Percentiles rank a stretch among this genome's conserved stretches.
Evolutionary conservation across 1,284 basidiomycete species (phyloP).

Genomic region (Ustilago esculenta): DNA sequence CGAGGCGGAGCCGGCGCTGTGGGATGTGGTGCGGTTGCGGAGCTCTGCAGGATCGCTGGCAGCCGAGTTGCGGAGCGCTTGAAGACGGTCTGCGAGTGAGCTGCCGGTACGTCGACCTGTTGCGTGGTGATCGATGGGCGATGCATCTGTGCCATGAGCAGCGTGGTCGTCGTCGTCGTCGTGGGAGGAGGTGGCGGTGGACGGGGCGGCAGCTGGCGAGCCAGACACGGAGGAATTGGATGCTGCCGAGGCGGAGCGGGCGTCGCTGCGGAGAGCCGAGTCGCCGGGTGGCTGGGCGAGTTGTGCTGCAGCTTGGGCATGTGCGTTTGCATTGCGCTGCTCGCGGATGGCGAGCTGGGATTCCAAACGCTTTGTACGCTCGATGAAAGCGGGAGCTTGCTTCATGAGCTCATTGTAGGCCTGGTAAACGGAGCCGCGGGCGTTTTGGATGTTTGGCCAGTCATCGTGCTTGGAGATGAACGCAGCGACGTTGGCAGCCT

Average conservation of each 20-base stretch:
- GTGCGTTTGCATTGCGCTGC: constrained; percentile 46
- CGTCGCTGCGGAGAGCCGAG: constrained; percentile 18
- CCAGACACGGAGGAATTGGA: background rate
- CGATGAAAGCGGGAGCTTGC: constrained; percentile 59
- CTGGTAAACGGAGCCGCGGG: constrained; percentile 52
- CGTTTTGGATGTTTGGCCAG: constrained; percentile 53
- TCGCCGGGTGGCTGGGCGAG: constrained; percentile 36
- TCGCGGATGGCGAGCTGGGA: constrained; percentile 54
- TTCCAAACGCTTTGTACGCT: constrained; percentile 58
- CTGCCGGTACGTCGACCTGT: constrained; percentile 27
- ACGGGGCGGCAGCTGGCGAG: background rate
- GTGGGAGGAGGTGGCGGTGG: constrained; percentile 6
- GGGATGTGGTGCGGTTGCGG: constrained; percentile 25
- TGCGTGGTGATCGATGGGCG: constrained; percentile 36
- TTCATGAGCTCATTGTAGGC: constrained; percentile 64
- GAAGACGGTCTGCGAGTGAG: constrained; percentile 46
- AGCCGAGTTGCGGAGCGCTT: constrained; percentile 37
- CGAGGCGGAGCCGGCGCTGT: constrained; percentile 7
- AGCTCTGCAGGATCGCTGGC: constrained; percentile 38
- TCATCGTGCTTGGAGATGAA: constrained; percentile 64
- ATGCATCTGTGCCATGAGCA: constrained; percentile 36
- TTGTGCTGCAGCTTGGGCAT: constrained; percentile 21
- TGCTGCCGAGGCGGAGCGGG: background rate
- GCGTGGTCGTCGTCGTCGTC: constrained; percentile 32
- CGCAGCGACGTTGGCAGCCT: constrained; percentile 61